Conservation (phyloP, 176 grass and related monocot genomes). For the Elymus sibiricus region DNA sequence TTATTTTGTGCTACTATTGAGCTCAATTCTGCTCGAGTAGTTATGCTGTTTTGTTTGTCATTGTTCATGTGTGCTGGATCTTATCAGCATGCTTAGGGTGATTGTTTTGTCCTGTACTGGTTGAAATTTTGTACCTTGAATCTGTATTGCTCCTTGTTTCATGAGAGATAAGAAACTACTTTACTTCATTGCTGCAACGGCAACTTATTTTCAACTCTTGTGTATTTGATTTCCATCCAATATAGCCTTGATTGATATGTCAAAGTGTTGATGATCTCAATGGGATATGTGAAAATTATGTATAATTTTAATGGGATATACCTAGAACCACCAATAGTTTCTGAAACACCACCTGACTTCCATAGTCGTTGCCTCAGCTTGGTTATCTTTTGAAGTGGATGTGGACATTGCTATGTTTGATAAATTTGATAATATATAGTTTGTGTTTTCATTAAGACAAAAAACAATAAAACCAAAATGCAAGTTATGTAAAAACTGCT, state of each 20-base stretch:
- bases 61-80: conserved; percentile 5
- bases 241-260: background rate
- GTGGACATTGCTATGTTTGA: background rate
- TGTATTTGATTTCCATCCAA: background rate
- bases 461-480: background rate
- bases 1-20: background rate
- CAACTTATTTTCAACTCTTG: background rate
- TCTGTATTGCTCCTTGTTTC: background rate
- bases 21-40: background rate
- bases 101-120: background rate
- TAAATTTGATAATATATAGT: background rate
- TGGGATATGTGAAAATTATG: background rate
- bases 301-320: background rate
- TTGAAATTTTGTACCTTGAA: background rate
- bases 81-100: background rate
- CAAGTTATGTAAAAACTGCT: background rate
- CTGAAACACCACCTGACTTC: background rate
- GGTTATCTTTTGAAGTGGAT: background rate
- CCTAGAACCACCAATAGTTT: background rate
- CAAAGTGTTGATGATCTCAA: background rate
- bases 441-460: background rate
- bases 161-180: conserved; percentile 17
- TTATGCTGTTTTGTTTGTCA: conserved; percentile 14
- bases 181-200: background rate
- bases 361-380: background rate